phyloP scores from a whole-genome alignment of 768 basidiomycete genomes.

The Filobasidium floriforme region DNA sequence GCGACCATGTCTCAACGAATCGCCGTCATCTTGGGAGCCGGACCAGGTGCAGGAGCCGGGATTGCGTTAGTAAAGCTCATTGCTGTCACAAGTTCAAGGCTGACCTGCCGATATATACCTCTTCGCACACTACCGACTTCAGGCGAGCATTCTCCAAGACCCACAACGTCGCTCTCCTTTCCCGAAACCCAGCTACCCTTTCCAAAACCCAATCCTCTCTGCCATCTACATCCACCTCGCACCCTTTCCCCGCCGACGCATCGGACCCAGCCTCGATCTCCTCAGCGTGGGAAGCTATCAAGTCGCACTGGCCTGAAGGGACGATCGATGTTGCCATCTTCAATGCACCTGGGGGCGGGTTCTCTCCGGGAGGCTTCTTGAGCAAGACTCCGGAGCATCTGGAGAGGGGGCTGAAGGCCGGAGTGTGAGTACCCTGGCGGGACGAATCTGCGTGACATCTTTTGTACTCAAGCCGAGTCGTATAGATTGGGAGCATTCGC shows the following conservation, averaged over 20 bases:
- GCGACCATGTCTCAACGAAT: neutral
- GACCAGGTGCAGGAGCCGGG: conserved; percentile 23
- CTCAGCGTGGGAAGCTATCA: conserved; percentile 28
- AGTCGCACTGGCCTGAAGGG: conserved; percentile 32
- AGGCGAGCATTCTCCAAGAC: conserved; percentile 30
- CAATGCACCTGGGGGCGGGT: conserved; percentile 29
- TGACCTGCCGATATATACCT: neutral
- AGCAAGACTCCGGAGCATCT: conserved; percentile 30
- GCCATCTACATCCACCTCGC: conserved; percentile 14
- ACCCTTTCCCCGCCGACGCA: conserved; percentile 29
- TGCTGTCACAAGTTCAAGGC: neutral
- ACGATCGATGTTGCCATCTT: conserved; percentile 36
- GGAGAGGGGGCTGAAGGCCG: conserved; percentile 24
- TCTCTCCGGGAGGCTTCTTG: conserved; percentile 31
- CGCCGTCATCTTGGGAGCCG: conserved; percentile 7
- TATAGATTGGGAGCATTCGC: conserved; percentile 33
- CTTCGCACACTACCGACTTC: neutral
- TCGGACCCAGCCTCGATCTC: conserved; percentile 23
- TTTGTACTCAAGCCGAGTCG: neutral
- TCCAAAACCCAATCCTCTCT: conserved; percentile 26
- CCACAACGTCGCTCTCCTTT: conserved; percentile 38
- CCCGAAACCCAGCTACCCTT: conserved; percentile 30
- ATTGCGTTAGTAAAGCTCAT: conserved; percentile 19
- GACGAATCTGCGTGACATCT: neutral
- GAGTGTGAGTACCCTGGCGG: conserved; percentile 30